Base-by-base conservation (phyloP, 1,139 yeast species). In the Kazachstania sp. region DNA sequence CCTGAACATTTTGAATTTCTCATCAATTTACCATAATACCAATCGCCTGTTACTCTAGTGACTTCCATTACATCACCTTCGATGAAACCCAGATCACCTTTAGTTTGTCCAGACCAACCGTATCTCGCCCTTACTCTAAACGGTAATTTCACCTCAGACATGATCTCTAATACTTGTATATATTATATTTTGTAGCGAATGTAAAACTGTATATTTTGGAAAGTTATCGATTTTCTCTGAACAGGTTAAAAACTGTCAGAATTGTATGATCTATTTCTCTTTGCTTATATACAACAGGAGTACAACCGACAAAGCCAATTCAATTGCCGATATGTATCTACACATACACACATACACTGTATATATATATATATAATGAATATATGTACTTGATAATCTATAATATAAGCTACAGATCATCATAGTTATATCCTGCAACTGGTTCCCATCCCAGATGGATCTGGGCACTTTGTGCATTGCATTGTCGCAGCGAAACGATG, bases 1-100 rank as follows among this genome's bases (percentile, higher is more conserved):
- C 98, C 98, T 42, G 81, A 80, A 42, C 61, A 58, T 53, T 86
- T 80, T 54, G 81, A 85, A 68, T 87, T 88, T 59, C 97, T 74
- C 54, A 81, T 71, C 49, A 90, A 74, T 53, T 76, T 73, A 1
- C 98, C 98, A 59, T 79, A 85, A 85, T 94, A 88, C 95, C 95
- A 87, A 59, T 83, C 81, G 20, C 95, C 95, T 61, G 90, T 95
- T 8, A 92, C 88, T 55, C 82, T 75, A 41, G 79, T 73, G 6
- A 92, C 95, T 53, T 88, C 95, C 57, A 92, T 85, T 43, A 86
- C 70, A 63, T 92, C 97, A 47, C 95, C 95, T 68, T 92, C 97
- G 41, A 90, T 75, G 64, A 92, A 92, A 1, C 97, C 97, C 45
- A 92, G 73, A 61, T 92, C 97, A 39, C 86, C 87, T 44, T 82